Evolutionary conservation across 164 flowering plant species (phyloP), one percentile per base, ranked within the genome.

Genomic region (Vitis cinerea): DNA sequence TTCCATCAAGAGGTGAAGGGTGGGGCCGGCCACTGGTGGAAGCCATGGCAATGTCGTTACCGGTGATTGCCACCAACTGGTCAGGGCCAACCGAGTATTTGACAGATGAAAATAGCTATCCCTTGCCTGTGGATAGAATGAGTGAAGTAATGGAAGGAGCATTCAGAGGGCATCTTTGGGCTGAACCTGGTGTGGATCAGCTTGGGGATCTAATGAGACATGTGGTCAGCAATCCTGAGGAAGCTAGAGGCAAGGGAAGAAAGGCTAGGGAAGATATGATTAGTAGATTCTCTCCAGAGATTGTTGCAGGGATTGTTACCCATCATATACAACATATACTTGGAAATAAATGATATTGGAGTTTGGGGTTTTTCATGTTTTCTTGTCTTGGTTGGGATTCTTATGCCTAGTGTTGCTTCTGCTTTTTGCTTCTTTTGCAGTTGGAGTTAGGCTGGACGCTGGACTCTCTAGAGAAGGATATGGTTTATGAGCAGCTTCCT

Each of bases 1-100:
- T 89, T 14, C 88, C 97, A 19, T 85, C 94, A 2, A 84, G 97
- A 70, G 94, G 94, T 13, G 94, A 88, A 80, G 97, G 97, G 0
- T 91, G 94, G 92, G 94, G 94, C 50, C 76, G 90, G 64, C 92
- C 91, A 2, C 11, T 88, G 16, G 94, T 89, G 59, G 94, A 91
- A 72, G 92, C 97, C 29, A 91, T 88, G 97, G 84, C 94, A 10
- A 89, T 89, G 94, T 71, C 87, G 9, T 74, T 89, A 66, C 91
- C 92, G 0, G 97, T 89, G 29, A 86, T 91, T 62, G 79, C 85
- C 0, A 89, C 94, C 3, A 91, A 91, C 70, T 91, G 97, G 92
- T 91, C 94, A 1, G 97, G 94, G 4, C 94, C 91, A 1, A 84
- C 86, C 0, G 94, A 91, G 81, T 91, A 77, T 75, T 74, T 89